phyloP scores from a whole-genome alignment of 495 filamentous ascomycete genomes.

The Penicillium herquei region DNA sequence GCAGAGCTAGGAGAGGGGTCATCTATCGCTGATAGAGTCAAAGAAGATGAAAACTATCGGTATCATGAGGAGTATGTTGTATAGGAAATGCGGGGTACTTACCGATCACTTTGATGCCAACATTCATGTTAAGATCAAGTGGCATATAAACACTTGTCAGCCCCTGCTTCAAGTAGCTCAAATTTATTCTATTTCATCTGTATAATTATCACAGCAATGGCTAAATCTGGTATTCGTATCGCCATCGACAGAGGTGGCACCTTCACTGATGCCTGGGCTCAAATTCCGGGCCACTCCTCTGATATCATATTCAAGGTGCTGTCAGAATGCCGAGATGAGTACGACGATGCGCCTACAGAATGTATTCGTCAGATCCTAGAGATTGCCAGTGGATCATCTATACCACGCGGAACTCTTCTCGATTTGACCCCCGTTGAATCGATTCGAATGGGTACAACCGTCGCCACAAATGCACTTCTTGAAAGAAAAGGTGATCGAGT shows the following conservation, averaged over 20 bases:
- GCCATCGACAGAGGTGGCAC: slow-evolving; percentile 10
- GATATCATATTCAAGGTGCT: slow-evolving; percentile 10
- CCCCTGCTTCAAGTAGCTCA: not conserved
- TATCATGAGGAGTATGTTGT: no score
- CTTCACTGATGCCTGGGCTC: slow-evolving; percentile 4
- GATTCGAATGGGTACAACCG: slow-evolving; percentile 22
- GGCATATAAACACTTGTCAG: no score
- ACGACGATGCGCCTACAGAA: slow-evolving; percentile 11
- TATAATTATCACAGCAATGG: not conserved
- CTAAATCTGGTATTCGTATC: slow-evolving; percentile 4
- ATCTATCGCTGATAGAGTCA: not conserved
- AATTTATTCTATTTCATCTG: not conserved
- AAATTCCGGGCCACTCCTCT: slow-evolving; percentile 3
- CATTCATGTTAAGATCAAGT: no score
- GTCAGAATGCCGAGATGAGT: slow-evolving; percentile 1
- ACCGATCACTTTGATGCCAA: no score
- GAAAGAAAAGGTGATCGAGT: slow-evolving; percentile 19
- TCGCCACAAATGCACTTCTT: slow-evolving; percentile 25
- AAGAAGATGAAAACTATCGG: not conserved
- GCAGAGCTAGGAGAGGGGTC: not conserved
- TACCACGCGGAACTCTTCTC: slow-evolving; percentile 4
- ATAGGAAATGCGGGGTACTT: not conserved
- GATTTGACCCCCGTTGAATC: slow-evolving; percentile 20
- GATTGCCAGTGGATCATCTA: not conserved
- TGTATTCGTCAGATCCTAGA: slow-evolving; percentile 6